Conservation (phyloP, 306 rosid genomes). For the Ziziphus jujuba region DNA sequence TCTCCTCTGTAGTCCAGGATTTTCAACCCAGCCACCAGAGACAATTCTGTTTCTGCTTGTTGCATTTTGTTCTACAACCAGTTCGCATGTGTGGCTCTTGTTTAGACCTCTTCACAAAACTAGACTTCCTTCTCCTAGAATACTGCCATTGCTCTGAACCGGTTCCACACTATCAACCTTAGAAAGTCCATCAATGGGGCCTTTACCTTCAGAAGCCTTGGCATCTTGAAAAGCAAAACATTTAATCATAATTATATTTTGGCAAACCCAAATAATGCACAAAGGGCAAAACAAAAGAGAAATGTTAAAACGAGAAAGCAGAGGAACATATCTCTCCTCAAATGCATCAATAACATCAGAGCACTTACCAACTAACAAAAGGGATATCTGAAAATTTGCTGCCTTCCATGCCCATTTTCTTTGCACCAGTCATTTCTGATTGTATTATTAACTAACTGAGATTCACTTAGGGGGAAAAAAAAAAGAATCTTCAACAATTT, state of each 20-base stretch:
- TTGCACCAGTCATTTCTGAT: no score
- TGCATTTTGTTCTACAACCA: slow-evolving; percentile 38
- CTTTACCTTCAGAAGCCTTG: slow-evolving; percentile 29
- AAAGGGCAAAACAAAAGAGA: neutral
- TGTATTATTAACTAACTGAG: no score
- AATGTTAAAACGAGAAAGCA: neutral
- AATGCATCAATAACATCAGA: slow-evolving; percentile 79
- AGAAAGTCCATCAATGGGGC: slow-evolving; percentile 31
- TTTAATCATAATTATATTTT: neutral
- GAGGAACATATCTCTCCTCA: slow-evolving; percentile 64
- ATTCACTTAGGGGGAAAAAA: no score
- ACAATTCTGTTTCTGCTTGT: slow-evolving; percentile 29
- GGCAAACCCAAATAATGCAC: neutral
- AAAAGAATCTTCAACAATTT: no score
- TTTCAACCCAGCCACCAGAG: slow-evolving; percentile 33
- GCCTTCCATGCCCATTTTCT: no score
- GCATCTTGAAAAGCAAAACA: slow-evolving; percentile 33
- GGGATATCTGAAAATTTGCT: neutral
- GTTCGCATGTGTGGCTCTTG: slow-evolving; percentile 41
- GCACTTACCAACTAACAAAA: slow-evolving; percentile 7
- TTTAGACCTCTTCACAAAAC: slow-evolving; percentile 81
- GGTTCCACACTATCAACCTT: slow-evolving; percentile 36
- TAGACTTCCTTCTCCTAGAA: slow-evolving; percentile 80
- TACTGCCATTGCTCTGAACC: slow-evolving; percentile 44
- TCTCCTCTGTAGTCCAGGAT: slow-evolving; percentile 38